A percentile compares a stretch with the other conserved stretches of the same genome.
Conservation (phyloP, 768 basidiomycete species). For the Dioszegia aurantiaca region DNA sequence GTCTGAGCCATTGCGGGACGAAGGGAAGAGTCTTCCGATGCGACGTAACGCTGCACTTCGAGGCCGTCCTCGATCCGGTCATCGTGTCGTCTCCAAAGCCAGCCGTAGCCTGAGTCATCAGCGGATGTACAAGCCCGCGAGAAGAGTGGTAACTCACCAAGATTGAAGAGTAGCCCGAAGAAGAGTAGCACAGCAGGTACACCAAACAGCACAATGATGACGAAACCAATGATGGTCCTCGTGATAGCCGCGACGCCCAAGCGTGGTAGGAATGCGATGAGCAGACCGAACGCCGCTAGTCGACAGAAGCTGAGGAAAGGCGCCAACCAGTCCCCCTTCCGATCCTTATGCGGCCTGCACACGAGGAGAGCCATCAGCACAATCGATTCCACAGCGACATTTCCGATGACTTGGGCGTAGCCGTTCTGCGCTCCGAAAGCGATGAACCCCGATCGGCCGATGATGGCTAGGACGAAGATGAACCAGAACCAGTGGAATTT, state of each 20-base stretch:
- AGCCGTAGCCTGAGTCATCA: conserved; percentile 40
- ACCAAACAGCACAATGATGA: conserved; percentile 69
- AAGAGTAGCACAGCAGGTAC: conserved; percentile 68
- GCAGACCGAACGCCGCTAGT: conserved; percentile 65
- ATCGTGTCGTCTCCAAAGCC: conserved; percentile 45
- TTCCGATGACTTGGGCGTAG: conserved; percentile 65
- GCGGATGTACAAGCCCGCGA: not conserved
- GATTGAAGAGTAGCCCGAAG: conserved; percentile 63
- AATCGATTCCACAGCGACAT: conserved; percentile 66
- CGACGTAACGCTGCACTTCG: conserved; percentile 41
- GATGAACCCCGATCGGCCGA: conserved; percentile 71
- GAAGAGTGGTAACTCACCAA: not conserved
- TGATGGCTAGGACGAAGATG: conserved; percentile 59
- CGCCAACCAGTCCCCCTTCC: conserved; percentile 68
- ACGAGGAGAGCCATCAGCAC: conserved; percentile 59
- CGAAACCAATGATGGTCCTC: conserved; percentile 73
- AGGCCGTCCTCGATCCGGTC: conserved; percentile 50
- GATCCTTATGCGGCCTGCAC: conserved; percentile 64
- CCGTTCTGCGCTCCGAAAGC: conserved; percentile 60
- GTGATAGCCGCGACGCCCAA: conserved; percentile 70
- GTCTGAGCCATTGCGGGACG: conserved; percentile 31
- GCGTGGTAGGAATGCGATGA: conserved; percentile 72
- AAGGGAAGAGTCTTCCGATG: conserved; percentile 35
- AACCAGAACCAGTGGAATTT: conserved; percentile 67
- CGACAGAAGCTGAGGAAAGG: conserved; percentile 67